Evolutionary conservation across 352 stramenopile species (phyloP), one percentile per base, ranked within the genome.

Genomic region (Pythium chondricola): DNA sequence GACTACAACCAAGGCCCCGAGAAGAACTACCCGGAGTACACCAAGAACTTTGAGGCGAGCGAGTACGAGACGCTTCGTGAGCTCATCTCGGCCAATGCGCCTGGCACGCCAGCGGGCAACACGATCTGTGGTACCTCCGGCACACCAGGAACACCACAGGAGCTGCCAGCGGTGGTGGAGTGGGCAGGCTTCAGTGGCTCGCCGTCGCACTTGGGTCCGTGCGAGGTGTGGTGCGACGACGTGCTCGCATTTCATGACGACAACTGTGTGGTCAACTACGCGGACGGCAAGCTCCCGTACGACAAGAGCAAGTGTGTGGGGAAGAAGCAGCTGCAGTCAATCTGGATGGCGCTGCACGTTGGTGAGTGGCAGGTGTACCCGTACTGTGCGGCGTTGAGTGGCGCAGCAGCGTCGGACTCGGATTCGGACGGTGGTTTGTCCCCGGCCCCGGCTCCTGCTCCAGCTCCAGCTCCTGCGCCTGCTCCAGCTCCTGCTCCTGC

Each of bases 251-350:
- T 70, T 37, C 49, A 61, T 10, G 56, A 74, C 47, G 63, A 64
- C 25, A 71, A 77, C 61, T 77, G 64, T 21, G 57, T 61, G 2
- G 26, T 51, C 0, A 54, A 74, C 62, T 69, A 65, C 40, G 57
- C 58, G 20, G 52, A 55, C 3, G 64, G 56, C 13, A 51, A 57
- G 36, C 61, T 79, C 3, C 65, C 65, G 6, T 69, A 69, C 43
- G 58, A 72, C 51, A 54, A 47, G 24, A 35, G 44, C 37, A 71
- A 75, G 51, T 79, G 65, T 35, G 25, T 38, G 6, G 65, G 56
- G 2, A 42, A 54, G 31, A 70, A 53, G 18, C 63, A 67, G 61
- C 48, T 72, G 30, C 61, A 52, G 32, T 57, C 56, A n/a, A 61
- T 65, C 44, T 74, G 61, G 64, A 25, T 74, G 9, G 53, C 63